These are phyloP conservation scores for Saturnispora gosingensis DNA, from an alignment of 805 yeast genomes.

Conservation along the genomic window DNA sequence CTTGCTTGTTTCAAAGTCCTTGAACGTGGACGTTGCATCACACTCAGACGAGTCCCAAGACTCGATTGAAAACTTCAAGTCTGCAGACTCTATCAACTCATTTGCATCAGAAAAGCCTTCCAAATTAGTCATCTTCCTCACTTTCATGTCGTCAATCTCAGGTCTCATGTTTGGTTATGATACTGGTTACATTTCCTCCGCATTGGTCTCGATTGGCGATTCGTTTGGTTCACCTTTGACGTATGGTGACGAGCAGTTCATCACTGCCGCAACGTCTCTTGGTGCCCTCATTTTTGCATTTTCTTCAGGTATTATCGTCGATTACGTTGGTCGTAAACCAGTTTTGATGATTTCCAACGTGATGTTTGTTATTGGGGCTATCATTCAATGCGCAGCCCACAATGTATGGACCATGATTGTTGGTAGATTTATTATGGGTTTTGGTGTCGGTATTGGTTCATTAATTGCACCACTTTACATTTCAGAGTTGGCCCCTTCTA, in stretches of 20 bases:
- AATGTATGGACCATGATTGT: slow-evolving; percentile 84
- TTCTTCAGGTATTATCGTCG: slow-evolving; percentile 76
- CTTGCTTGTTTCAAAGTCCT: background rate
- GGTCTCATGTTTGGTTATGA: slow-evolving; percentile 98
- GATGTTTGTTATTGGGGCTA: slow-evolving; percentile 79
- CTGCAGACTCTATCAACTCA: slow-evolving; percentile 13
- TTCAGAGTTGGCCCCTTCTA: slow-evolving; percentile 85
- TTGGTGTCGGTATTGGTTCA: slow-evolving; percentile 94
- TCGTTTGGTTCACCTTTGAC: slow-evolving; percentile 59
- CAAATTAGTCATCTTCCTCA: slow-evolving; percentile 53
- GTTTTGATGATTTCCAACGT: slow-evolving; percentile 76
- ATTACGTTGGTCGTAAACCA: slow-evolving; percentile 74
- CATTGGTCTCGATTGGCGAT: slow-evolving; percentile 74
- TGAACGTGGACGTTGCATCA: background rate
- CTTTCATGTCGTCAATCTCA: slow-evolving; percentile 76
- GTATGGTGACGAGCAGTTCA: slow-evolving; percentile 76
- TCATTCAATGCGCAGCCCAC: slow-evolving; percentile 72
- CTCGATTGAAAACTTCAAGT: slow-evolving; percentile 3
- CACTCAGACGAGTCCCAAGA: slow-evolving; percentile 5
- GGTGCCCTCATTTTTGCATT: slow-evolving; percentile 83
- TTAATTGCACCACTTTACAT: slow-evolving; percentile 90
- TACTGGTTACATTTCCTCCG: slow-evolving; percentile 93
- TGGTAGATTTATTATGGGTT: slow-evolving; percentile 90
- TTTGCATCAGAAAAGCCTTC: slow-evolving; percentile 48
- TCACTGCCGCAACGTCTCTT: slow-evolving; percentile 89